phyloP scores from a whole-genome alignment of 2,329 filamentous ascomycete species.

The Aspergillus ustus region DNA sequence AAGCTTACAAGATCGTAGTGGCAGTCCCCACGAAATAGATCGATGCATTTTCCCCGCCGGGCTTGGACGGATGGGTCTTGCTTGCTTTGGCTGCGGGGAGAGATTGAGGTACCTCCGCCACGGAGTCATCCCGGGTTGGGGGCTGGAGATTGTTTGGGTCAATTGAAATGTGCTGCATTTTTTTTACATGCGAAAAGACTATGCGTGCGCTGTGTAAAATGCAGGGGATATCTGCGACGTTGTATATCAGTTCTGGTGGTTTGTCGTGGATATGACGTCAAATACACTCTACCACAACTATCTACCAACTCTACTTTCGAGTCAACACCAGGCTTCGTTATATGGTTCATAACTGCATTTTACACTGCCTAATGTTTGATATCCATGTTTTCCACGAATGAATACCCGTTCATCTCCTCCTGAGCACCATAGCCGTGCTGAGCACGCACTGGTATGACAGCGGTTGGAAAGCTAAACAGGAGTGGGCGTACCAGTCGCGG shows the following conservation, averaged over 20 bases:
- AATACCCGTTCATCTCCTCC: too few species aligned
- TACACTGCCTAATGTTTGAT: too few species aligned
- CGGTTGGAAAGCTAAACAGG: neutral
- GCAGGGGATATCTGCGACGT: too few species aligned
- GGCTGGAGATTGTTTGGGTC: slow-evolving; percentile 42
- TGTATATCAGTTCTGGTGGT: neutral
- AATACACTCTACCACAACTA: neutral
- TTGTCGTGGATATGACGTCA: neutral
- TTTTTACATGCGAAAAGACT: neutral
- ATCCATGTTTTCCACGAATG: too few species aligned
- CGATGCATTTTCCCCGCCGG: slow-evolving; percentile 40
- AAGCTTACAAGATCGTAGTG: slow-evolving; percentile 40
- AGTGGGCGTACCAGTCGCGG: slow-evolving; percentile 16
- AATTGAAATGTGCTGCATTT: slow-evolving; percentile 27
- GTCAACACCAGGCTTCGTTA: too few species aligned
- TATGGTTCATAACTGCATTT: too few species aligned
- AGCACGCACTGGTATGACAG: too few species aligned
- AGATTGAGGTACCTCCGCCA: slow-evolving; percentile 31
- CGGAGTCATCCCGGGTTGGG: slow-evolving; percentile 45
- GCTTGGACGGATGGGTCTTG: slow-evolving; percentile 47
- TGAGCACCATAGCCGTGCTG: too few species aligned
- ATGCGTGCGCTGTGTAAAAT: neutral
- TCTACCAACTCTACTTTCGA: too few species aligned
- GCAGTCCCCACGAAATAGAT: slow-evolving; percentile 48
- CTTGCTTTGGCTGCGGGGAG: slow-evolving; percentile 52